Base-by-base conservation (phyloP, 169 alveolate species). In the Cryptosporidium xiaoi region DNA sequence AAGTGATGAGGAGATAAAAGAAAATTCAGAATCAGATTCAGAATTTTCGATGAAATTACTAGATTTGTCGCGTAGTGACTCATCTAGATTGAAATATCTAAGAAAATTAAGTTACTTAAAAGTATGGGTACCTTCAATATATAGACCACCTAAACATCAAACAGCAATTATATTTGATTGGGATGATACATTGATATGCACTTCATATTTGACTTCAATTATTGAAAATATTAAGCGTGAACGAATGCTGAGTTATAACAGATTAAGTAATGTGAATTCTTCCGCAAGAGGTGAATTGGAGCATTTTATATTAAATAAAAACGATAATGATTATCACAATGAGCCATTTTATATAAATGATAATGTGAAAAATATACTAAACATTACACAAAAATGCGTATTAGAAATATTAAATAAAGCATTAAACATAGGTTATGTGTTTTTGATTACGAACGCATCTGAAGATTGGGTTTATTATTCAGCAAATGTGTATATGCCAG, bases 401-500 rank as follows among this genome's bases (percentile, higher is more conserved):
- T 62, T 36, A 36, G 90, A 84, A 71, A 92, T 92, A n/a, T 91
- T 93, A 51, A 77, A 71, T 51, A 58, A 71, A 64, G 96, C 97
- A 1, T 44, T 92, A 64, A 66, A 90, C 10, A 82, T 90, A 71
- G 98, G 97, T 8, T 92, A 93, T 64, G 93, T 93, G 2, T 96
- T 92, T 90, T 92, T 96, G 36, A 95, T 97, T 46, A 97, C 99
- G 24, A 96, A 97, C 91, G 98, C 99, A 13, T 96, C 96, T 66
- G 93, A 93, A 51, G 99, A 98, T 40, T 96, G 99, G 99, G 98
- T 97, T n/a, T 96, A 97, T 82, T 95, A 93, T 71, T 93, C 97
- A 20, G 93, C 97, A 3, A 71, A 92, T 44, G 82, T 91, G 77
- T 96, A 92, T 83, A 90, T 94, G 84, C 97, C 97, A 56, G 66